Evolutionary conservation across 257 asterid species (phyloP).

Genomic region (Nicotiana otophora): DNA sequence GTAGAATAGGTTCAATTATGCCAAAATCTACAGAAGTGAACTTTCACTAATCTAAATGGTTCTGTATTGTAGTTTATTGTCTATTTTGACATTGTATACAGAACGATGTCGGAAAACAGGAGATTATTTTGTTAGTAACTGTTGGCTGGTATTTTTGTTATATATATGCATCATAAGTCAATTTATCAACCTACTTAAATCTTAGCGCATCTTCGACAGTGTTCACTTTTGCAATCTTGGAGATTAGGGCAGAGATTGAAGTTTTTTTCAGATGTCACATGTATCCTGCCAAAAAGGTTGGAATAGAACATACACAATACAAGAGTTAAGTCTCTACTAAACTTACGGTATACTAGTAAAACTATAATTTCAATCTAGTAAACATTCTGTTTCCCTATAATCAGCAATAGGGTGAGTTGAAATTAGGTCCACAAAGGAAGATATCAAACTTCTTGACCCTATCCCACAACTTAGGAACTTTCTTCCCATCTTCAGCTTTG

Average conservation of each 20-base stretch:
- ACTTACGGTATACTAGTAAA: background rate
- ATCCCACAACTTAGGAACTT: constrained; percentile 58
- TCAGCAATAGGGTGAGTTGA: constrained; percentile 32
- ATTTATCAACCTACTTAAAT: background rate
- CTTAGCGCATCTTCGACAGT: background rate
- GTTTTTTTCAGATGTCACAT: background rate
- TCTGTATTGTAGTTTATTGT: background rate
- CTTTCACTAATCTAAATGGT: background rate
- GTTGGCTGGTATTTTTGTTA: background rate
- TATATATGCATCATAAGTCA: background rate
- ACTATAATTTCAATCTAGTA: background rate
- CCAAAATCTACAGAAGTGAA: background rate
- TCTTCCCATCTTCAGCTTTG: background rate
- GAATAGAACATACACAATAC: background rate
- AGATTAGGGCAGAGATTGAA: background rate
- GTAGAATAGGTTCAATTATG: background rate
- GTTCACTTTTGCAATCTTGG: background rate
- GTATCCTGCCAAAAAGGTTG: background rate
- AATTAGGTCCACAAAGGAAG: constrained; percentile 53
- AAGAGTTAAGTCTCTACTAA: background rate
- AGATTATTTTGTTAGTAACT: background rate
- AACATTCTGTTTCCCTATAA: background rate
- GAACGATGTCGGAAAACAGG: background rate
- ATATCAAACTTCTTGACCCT: constrained; percentile 68
- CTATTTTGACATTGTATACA: background rate